Percentiles rank a stretch among this genome's conserved stretches.
phyloP scores from a whole-genome alignment of 352 stramenopile genomes.

The Pythium scleroteichum region DNA sequence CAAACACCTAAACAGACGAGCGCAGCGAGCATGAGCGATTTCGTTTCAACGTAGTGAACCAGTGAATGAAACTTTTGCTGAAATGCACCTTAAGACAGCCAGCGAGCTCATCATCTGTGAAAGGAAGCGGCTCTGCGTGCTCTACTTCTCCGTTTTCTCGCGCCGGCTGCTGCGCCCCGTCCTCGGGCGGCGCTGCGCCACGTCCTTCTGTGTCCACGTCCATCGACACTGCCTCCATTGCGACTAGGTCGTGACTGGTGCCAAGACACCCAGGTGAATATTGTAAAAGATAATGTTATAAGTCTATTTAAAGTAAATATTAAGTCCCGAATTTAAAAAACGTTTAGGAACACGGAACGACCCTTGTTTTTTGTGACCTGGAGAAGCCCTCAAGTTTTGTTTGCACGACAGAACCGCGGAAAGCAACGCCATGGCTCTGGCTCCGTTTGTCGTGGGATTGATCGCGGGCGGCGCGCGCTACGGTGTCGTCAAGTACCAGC shows the following conservation, averaged over 20 bases:
- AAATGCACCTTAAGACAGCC: slow-evolving; percentile 54
- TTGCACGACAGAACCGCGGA: neutral
- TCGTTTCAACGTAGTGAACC: slow-evolving; percentile 7
- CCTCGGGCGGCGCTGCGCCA: slow-evolving; percentile 12
- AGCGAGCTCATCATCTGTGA: slow-evolving; percentile 64
- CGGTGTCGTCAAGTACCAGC: slow-evolving; percentile 66
- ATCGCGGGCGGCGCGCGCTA: slow-evolving; percentile 65
- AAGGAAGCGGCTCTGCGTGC: slow-evolving; percentile 52
- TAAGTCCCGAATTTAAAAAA: neutral
- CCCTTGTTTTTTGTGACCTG: slow-evolving; percentile 27
- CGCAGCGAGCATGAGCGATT: slow-evolving; percentile 4
- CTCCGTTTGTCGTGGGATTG: slow-evolving; percentile 69
- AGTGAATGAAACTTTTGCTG: neutral
- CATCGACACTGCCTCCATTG: slow-evolving; percentile 34
- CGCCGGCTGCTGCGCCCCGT: slow-evolving; percentile 10
- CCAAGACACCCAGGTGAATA: slow-evolving; percentile 5
- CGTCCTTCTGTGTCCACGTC: slow-evolving; percentile 33
- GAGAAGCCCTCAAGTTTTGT: neutral
- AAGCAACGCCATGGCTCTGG: slow-evolving; percentile 79
- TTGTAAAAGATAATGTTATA: too few species aligned
- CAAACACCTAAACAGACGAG: slow-evolving; percentile 43
- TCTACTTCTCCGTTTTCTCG: neutral
- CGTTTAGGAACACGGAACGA: slow-evolving; percentile 8
- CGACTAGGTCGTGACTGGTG: slow-evolving; percentile 17
- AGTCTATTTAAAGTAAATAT: neutral